phyloP scores from a whole-genome alignment of 148 eudicot species.

The Cornus kousa region DNA sequence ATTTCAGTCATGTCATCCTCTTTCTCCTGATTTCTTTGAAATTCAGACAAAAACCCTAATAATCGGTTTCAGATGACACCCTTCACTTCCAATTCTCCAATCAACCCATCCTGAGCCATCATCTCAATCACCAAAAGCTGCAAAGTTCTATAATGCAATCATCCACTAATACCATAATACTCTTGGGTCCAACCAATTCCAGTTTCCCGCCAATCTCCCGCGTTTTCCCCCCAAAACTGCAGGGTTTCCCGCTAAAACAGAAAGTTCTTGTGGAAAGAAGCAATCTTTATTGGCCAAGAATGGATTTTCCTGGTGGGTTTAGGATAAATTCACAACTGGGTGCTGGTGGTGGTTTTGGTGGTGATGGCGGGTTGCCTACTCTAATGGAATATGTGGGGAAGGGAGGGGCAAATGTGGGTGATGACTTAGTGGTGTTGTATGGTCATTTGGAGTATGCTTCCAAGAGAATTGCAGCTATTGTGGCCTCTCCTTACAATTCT shows the following conservation, averaged over 20 bases:
- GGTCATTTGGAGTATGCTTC: conserved; percentile 79
- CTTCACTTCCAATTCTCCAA: background rate
- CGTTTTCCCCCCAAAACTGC: conserved; percentile 10
- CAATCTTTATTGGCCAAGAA: conserved; percentile 25
- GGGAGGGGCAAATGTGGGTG: conserved; percentile 64
- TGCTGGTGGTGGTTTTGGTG: background rate
- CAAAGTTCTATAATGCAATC: conserved; percentile 31
- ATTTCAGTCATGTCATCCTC: background rate
- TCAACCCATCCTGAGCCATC: conserved; percentile 7
- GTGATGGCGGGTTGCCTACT: conserved; percentile 37
- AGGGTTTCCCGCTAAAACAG: conserved; percentile 30
- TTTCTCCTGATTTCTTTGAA: background rate
- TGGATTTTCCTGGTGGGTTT: conserved; percentile 43
- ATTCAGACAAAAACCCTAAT: background rate
- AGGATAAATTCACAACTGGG: conserved; percentile 39
- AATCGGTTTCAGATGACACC: conserved; percentile 4
- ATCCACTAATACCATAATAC: conserved; percentile 7
- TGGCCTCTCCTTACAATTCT: conserved; percentile 82
- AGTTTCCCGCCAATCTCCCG: conserved; percentile 15
- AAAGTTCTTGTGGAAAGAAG: background rate
- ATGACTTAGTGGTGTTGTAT: conserved; percentile 71
- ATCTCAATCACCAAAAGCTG: background rate
- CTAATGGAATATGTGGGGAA: conserved; percentile 71
- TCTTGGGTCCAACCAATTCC: conserved; percentile 24
- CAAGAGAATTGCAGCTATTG: conserved; percentile 81